A percentile compares a stretch with the other conserved stretches of the same genome.
Evolutionary conservation across 2,329 filamentous ascomycete species (phyloP).

Genomic region (Simplicillium sp.): DNA sequence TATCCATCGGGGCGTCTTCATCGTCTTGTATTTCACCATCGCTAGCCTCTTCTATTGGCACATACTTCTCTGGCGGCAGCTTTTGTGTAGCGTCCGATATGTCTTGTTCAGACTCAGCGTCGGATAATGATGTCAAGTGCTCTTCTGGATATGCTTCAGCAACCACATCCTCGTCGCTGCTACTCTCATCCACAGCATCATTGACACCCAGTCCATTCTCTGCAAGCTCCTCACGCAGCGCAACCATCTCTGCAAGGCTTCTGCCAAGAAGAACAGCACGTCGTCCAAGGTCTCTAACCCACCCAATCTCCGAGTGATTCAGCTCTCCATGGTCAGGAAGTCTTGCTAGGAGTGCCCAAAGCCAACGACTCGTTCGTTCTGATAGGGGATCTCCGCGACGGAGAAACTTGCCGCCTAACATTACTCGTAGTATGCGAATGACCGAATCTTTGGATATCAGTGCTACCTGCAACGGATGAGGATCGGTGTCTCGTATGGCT

Average conservation of each 20-base stretch:
- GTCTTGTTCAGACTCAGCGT: slow-evolving; percentile 10
- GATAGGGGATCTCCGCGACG: slow-evolving; percentile 49
- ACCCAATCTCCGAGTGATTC: slow-evolving; percentile 64
- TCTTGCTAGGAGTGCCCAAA: slow-evolving; percentile 72
- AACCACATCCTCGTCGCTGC: slow-evolving; percentile 26
- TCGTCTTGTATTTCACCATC: slow-evolving; percentile 13
- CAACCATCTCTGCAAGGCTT: slow-evolving; percentile 43
- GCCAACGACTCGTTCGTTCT: slow-evolving; percentile 67
- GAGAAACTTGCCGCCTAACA: slow-evolving; percentile 56
- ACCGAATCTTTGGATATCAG: slow-evolving; percentile 58
- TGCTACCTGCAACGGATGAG: slow-evolving; percentile 48
- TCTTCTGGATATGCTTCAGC: slow-evolving; percentile 21
- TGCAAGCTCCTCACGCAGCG: slow-evolving; percentile 31
- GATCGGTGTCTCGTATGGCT: slow-evolving; percentile 43
- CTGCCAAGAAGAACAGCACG: slow-evolving; percentile 55
- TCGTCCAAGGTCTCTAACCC: slow-evolving; percentile 71
- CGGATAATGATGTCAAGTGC: slow-evolving; percentile 6
- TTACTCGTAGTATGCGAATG: slow-evolving; percentile 55
- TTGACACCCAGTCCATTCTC: slow-evolving; percentile 29
- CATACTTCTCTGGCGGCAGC: slow-evolving; percentile 5
- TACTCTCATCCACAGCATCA: slow-evolving; percentile 37
- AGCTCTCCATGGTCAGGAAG: slow-evolving; percentile 68
- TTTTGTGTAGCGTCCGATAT: slow-evolving; percentile 11
- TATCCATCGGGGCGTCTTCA: slow-evolving; percentile 33
- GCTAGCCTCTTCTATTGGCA: slow-evolving; percentile 8